Conservation (phyloP, 768 basidiomycete species). For the Boletus vinaceobasis region DNA sequence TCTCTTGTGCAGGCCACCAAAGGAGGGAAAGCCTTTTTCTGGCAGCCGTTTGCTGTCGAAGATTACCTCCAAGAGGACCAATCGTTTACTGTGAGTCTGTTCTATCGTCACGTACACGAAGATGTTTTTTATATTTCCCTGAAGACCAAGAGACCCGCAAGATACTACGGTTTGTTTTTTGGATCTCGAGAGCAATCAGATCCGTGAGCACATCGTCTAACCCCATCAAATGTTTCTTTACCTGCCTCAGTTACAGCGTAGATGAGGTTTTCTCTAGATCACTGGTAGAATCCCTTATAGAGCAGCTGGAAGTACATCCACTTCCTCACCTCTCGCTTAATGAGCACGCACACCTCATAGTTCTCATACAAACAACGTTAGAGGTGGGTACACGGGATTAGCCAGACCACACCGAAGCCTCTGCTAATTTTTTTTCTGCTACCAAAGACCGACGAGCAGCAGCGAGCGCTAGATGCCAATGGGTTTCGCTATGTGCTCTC, state of each 20-base stretch:
- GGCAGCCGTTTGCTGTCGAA: conserved; percentile 56
- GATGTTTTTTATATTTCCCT: not conserved
- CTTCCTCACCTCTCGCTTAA: conserved; percentile 70
- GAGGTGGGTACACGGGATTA: conserved; percentile 52
- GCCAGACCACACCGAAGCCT: not conserved
- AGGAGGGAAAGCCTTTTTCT: conserved; percentile 24
- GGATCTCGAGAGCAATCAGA: conserved; percentile 39
- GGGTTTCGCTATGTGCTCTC: conserved; percentile 92
- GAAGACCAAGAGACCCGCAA: conserved; percentile 22
- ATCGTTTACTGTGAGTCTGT: conserved; percentile 18
- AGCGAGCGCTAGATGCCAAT: conserved; percentile 86
- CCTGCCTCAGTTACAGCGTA: conserved; percentile 31
- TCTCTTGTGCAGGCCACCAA: conserved; percentile 48
- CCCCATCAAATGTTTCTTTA: not conserved
- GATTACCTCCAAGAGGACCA: conserved; percentile 31
- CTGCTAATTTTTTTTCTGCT: conserved; percentile 1
- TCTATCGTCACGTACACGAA: not conserved
- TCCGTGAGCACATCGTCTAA: conserved; percentile 38
- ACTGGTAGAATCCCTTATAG: conserved; percentile 58
- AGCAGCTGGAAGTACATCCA: conserved; percentile 57
- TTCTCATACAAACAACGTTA: conserved; percentile 81
- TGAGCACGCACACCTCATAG: conserved; percentile 80
- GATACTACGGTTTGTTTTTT: conserved; percentile 55
- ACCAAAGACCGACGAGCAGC: conserved; percentile 80
- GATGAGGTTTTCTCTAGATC: conserved; percentile 58